Evolutionary conservation across 1,139 yeast genomes (phyloP).

Genomic region (Blastobotrys indianensis): DNA sequence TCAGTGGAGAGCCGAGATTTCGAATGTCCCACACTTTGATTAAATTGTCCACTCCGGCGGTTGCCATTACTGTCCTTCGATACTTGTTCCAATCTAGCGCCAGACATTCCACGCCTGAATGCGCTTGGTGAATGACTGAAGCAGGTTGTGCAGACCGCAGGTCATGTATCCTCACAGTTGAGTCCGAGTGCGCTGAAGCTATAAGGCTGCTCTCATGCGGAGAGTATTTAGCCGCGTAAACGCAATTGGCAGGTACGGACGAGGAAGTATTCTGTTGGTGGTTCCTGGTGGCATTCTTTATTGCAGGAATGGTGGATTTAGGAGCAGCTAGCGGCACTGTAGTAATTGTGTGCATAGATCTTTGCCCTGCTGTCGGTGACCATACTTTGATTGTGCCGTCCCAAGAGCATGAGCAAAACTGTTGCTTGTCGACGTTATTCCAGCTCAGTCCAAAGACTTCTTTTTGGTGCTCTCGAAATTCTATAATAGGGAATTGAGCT

Average conservation of each 20-base stretch:
- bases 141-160: constrained; percentile 48
- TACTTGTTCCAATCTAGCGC: constrained; percentile 90
- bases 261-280: constrained; percentile 14
- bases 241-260: constrained; percentile 28
- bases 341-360: constrained; percentile 54
- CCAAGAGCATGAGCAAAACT: constrained; percentile 81
- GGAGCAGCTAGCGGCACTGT: constrained; percentile 14
- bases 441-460: constrained; percentile 89
- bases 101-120: constrained; percentile 74
- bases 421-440: constrained; percentile 72
- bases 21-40: constrained; percentile 85
- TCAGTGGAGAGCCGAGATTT: constrained; percentile 69
- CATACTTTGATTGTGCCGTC: constrained; percentile 80
- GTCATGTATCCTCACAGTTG: constrained; percentile 80
- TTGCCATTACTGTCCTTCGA: constrained; percentile 67
- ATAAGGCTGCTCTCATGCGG: constrained; percentile 76
- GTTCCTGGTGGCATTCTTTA: constrained; percentile 11
- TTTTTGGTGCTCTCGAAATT: constrained; percentile 69
- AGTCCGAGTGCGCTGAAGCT: constrained; percentile 74
- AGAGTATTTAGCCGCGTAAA: constrained; percentile 75
- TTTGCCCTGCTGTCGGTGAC: constrained; percentile 51
- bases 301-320: constrained; percentile 2
- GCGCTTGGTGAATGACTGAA: constrained; percentile 41
- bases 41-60: constrained; percentile 85
- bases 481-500: constrained; percentile 64